Percentiles rank a stretch among this genome's conserved stretches.
These are phyloP conservation scores for Conticribra weissflogii DNA, from an alignment of 108 stramenopile species.

Conservation along the genomic window DNA sequence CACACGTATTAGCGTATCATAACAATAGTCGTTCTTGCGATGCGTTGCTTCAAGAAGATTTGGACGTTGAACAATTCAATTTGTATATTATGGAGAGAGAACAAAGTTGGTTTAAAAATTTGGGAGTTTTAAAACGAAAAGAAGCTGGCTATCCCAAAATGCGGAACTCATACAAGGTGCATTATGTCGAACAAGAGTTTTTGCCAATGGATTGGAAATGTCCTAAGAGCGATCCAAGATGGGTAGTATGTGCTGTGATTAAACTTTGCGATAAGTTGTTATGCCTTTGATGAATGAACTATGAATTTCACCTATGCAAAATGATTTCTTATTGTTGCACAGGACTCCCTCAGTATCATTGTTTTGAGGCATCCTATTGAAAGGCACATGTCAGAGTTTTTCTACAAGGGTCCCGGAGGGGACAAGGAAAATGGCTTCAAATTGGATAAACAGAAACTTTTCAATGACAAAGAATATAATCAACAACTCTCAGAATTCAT, in stretches of 20 bases:
- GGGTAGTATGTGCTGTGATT: slow-evolving; percentile 11
- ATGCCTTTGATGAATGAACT: too few species aligned
- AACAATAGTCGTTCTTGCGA: slow-evolving; percentile 1
- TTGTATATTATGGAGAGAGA: background rate
- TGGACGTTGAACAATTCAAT: background rate
- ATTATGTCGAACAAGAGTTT: slow-evolving; percentile 39
- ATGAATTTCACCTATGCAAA: too few species aligned
- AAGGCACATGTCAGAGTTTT: slow-evolving; percentile 34
- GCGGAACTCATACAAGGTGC: slow-evolving; percentile 4
- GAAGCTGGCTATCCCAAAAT: background rate
- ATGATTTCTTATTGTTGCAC: too few species aligned
- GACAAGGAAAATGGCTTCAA: background rate
- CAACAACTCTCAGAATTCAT: slow-evolving; percentile 15
- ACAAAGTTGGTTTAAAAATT: background rate
- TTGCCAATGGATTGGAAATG: slow-evolving; percentile 33
- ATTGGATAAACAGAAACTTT: slow-evolving; percentile 9
- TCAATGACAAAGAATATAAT: slow-evolving; percentile 22
- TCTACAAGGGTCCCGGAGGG: slow-evolving; percentile 19
- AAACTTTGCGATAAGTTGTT: slow-evolving; percentile 29
- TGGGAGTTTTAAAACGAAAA: background rate
- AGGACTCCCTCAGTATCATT: background rate
- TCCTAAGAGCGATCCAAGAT: slow-evolving; percentile 17
- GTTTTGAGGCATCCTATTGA: slow-evolving; percentile 28
- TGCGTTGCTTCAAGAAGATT: background rate
- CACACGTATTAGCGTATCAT: slow-evolving; percentile 20